phyloP scores from a whole-genome alignment of 768 basidiomycete genomes.

The Lactarius hatsudake region DNA sequence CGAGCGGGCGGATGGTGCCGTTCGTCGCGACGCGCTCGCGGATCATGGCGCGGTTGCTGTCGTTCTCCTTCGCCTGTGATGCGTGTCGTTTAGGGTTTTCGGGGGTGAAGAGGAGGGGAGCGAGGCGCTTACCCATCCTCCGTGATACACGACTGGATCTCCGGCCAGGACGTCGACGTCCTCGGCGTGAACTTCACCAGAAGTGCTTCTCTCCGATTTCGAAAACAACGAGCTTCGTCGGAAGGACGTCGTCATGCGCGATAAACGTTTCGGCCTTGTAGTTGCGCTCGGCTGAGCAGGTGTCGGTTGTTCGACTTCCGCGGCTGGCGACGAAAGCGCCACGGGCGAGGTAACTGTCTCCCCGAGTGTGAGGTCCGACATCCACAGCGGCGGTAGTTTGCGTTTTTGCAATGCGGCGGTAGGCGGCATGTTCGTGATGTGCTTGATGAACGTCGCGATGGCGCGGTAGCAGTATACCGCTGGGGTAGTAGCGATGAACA shows the following conservation, averaged over 20 bases:
- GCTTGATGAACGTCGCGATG: slow-evolving; percentile 70
- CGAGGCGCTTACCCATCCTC: slow-evolving; percentile 42
- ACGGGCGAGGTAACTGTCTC: background rate
- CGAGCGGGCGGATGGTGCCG: slow-evolving; percentile 75
- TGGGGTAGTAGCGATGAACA: slow-evolving; percentile 72
- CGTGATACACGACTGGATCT: slow-evolving; percentile 54
- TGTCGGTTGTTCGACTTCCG: background rate
- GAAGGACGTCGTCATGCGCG: background rate
- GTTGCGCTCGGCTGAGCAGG: background rate
- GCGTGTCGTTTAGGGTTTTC: background rate
- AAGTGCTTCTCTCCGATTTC: background rate
- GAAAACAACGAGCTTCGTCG: background rate
- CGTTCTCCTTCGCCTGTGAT: slow-evolving; percentile 32
- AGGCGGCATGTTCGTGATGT: slow-evolving; percentile 55
- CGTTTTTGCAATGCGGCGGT: slow-evolving; percentile 6
- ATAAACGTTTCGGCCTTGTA: background rate
- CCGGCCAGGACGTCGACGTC: slow-evolving; percentile 47
- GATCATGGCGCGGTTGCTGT: slow-evolving; percentile 58
- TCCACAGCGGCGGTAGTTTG: background rate
- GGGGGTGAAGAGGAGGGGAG: background rate
- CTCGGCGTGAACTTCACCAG: slow-evolving; percentile 14
- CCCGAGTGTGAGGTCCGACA: background rate
- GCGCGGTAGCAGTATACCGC: slow-evolving; percentile 79
- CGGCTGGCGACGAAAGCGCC: background rate
- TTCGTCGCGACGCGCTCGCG: slow-evolving; percentile 83